phyloP scores from a whole-genome alignment of 106 monocot species.

The Dendrobium huoshanense region DNA sequence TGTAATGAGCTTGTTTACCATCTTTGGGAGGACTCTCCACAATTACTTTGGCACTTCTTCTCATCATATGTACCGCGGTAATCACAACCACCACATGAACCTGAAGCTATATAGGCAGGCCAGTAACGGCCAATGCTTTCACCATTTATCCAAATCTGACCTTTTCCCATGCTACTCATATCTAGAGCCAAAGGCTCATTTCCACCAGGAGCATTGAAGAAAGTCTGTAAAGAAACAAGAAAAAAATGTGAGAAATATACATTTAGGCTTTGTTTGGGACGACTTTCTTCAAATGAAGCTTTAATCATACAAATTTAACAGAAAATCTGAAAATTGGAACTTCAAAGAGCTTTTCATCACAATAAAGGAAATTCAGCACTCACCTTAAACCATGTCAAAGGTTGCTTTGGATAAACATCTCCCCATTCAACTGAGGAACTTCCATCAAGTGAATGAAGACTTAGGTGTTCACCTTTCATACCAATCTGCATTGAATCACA shows the following conservation, averaged over 20 bases:
- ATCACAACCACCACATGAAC: constrained; percentile 57
- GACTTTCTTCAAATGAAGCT: no score
- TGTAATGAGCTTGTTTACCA: constrained; percentile 25
- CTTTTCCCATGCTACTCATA: constrained; percentile 87
- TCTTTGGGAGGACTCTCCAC: constrained; percentile 65
- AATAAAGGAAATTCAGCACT: background rate
- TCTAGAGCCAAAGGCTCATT: constrained; percentile 69
- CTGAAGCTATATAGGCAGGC: constrained; percentile 63
- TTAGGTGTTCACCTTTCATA: constrained; percentile 54
- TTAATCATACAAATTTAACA: background rate
- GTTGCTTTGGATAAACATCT: constrained; percentile 30
- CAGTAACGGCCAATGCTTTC: constrained; percentile 71
- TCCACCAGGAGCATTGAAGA: constrained; percentile 71
- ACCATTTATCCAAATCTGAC: constrained; percentile 75
- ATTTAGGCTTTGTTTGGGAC: background rate
- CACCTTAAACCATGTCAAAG: constrained; percentile 79
- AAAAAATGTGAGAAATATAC: background rate
- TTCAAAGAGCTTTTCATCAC: background rate
- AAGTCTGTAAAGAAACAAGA: constrained; percentile 23
- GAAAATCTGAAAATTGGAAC: background rate
- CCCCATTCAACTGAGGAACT: constrained; percentile 63
- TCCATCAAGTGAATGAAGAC: constrained; percentile 52
- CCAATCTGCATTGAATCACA: constrained; percentile 38
- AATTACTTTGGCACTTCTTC: constrained; percentile 55
- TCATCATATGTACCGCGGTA: constrained; percentile 51